Conservation (phyloP, 495 filamentous ascomycete genomes). For the Collariella sp. region DNA sequence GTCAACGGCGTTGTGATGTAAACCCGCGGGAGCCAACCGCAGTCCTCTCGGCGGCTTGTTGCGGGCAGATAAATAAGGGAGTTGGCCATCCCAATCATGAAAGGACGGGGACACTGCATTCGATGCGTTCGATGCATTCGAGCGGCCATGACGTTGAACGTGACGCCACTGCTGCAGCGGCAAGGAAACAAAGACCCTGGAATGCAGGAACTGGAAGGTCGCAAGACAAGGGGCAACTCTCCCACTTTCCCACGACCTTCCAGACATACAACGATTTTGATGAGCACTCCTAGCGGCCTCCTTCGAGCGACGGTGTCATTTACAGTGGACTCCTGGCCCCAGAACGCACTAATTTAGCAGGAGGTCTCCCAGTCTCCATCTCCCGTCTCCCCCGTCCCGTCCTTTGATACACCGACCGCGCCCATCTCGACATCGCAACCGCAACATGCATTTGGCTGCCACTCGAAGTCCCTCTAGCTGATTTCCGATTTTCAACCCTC, state of each 20-base stretch:
- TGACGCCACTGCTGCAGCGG: neutral
- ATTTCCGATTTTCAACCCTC: neutral
- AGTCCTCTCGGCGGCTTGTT: neutral
- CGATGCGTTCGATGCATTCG: neutral
- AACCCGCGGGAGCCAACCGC: neutral
- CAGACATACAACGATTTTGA: conserved; percentile 9
- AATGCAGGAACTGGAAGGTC: neutral
- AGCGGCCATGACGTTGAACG: neutral
- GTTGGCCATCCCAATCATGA: too few species aligned
- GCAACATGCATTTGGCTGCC: conserved; percentile 11
- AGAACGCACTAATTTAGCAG: neutral
- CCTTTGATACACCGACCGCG: neutral
- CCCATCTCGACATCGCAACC: conserved; percentile 7
- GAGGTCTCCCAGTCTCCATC: conserved; percentile 9
- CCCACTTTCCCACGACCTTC: neutral
- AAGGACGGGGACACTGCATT: neutral
- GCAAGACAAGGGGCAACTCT: conserved; percentile 4
- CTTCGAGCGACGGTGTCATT: neutral
- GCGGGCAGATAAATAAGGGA: too few species aligned
- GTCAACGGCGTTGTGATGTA: neutral
- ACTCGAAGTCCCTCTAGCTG: neutral
- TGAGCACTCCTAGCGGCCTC: conserved; percentile 9
- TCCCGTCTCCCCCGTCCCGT: too few species aligned
- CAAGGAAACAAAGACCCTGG: neutral
- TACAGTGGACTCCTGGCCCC: conserved; percentile 3